Evolutionary conservation across 2,329 filamentous ascomycete species (phyloP), one percentile per base, ranked within the genome.

Genomic region (Chaetoscypha palmicola): DNA sequence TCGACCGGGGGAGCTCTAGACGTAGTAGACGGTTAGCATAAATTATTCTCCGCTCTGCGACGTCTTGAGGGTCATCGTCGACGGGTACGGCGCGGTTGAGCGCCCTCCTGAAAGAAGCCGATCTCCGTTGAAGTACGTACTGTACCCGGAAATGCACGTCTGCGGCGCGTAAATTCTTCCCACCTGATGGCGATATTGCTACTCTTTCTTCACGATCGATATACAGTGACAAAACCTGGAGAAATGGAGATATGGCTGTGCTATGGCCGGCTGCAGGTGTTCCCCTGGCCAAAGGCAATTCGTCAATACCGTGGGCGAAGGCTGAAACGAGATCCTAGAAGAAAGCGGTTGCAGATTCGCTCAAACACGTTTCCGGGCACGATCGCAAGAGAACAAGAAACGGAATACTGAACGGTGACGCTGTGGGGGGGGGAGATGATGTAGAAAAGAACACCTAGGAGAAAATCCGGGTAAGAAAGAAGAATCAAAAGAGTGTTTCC

Each of bases 291-390:
- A 21, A 34, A 11, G 38, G 30, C 38, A 41, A 24, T 14, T 21
- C n/a, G 16, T 22, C 11, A 21, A 21, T 12, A 24, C 17, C n/a
- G 20, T 16, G 22, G 22, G 21, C 4, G 33, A 30, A 41, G 48
- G 55, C 48, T 54, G 55, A 56, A 57, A 57, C 52, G 24, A n/a
- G 23, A 19, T 33, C 10, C 30, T 40, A 24, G n/a, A n/a, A n/a
- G n/a, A n/a, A n/a, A 39, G 41, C 45, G 43, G 44, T 46, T 36
- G 41, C 43, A 49, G 23, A 24, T 21, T 17, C 20, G n/a, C 38
- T 41, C 28, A 41, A 34, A 41, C 38, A 33, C 17, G 30, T 34
- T 34, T 32, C 28, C 28, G 12, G 22, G 38, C 38, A 33, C 30
- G 21, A 30, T 41, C 30, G 38, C 38, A 33, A 11, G 10, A 33